phyloP scores from a whole-genome alignment of 257 asterid species.

The Hygrophila difformis region DNA sequence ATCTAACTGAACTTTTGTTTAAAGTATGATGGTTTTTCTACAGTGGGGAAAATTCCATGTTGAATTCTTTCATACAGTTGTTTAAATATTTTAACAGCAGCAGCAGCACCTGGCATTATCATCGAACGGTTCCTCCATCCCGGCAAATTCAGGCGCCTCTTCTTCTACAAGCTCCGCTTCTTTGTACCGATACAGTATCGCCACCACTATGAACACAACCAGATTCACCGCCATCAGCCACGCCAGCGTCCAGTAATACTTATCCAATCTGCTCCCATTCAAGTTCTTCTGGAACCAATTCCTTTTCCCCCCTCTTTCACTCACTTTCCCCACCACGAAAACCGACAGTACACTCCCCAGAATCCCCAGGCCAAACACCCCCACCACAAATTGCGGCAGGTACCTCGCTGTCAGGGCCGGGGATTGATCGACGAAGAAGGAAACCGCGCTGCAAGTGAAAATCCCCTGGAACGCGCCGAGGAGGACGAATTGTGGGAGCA shows the following conservation, averaged over 20 bases:
- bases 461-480: constrained; percentile 22
- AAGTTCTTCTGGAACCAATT: constrained; percentile 35
- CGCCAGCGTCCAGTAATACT: constrained; percentile 38
- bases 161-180: too few species aligned
- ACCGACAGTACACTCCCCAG: constrained; percentile 22
- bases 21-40: too few species aligned
- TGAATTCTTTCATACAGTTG: too few species aligned
- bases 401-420: constrained; percentile 15
- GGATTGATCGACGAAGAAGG: constrained; percentile 26
- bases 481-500: constrained; percentile 34
- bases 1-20: too few species aligned
- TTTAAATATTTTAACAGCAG: too few species aligned
- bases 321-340: constrained; percentile 31
- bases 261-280: constrained; percentile 34
- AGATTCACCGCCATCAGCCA: constrained; percentile 35
- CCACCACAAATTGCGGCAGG: constrained; percentile 14
- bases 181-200: constrained; percentile 19
- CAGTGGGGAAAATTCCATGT: too few species aligned
- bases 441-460: constrained; percentile 12
- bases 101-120: too few species aligned
- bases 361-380: constrained; percentile 23
- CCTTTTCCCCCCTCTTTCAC: constrained; percentile 25
- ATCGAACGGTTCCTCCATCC: too few species aligned
- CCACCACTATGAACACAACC: constrained; percentile 20
- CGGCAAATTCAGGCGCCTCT: too few species aligned